These are phyloP conservation scores for Arctium lappa DNA, from an alignment of 129 eudicot species.

Conservation along the genomic window DNA sequence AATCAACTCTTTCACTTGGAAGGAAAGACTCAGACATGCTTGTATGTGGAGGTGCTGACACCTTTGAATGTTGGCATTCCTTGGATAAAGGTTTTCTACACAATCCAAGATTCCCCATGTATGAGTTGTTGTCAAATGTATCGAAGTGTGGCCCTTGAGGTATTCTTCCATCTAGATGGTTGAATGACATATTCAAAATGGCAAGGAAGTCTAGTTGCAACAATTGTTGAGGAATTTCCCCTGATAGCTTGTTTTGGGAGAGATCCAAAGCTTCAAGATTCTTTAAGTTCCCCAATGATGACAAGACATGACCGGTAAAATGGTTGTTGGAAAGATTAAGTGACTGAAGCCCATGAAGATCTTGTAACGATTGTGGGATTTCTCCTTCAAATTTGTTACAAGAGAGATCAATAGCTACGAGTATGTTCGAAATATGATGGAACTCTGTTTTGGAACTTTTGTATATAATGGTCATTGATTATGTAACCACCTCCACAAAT, in stretches of 20 bases:
- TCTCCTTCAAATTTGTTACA: constrained; percentile 25
- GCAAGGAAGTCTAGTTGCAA: constrained; percentile 17
- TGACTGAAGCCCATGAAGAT: constrained; percentile 18
- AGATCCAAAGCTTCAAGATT: constrained; percentile 34
- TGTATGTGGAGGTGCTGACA: background rate
- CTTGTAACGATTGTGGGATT: constrained; percentile 18
- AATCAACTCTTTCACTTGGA: constrained; percentile 9
- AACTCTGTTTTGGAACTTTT: constrained; percentile 4
- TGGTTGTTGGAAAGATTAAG: constrained; percentile 36
- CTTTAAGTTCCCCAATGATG: constrained; percentile 1
- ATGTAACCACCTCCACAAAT: too few relatives aligned
- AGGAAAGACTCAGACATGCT: constrained; percentile 4
- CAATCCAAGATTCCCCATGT: background rate
- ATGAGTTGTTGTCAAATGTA: constrained; percentile 11
- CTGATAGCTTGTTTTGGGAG: constrained; percentile 19
- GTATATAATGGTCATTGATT: background rate
- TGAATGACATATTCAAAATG: constrained; percentile 22
- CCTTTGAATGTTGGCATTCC: background rate
- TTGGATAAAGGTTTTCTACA: constrained; percentile 8
- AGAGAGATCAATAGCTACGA: constrained; percentile 30
- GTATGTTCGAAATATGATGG: background rate
- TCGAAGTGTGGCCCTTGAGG: constrained; percentile 3
- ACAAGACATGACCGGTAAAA: background rate
- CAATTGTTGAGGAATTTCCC: constrained; percentile 24
- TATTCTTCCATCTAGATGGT: constrained; percentile 21